Percentiles rank a stretch among this genome's conserved stretches.
Evolutionary conservation across 2,329 filamentous ascomycete species (phyloP).

Genomic region (Alternaria panax): DNA sequence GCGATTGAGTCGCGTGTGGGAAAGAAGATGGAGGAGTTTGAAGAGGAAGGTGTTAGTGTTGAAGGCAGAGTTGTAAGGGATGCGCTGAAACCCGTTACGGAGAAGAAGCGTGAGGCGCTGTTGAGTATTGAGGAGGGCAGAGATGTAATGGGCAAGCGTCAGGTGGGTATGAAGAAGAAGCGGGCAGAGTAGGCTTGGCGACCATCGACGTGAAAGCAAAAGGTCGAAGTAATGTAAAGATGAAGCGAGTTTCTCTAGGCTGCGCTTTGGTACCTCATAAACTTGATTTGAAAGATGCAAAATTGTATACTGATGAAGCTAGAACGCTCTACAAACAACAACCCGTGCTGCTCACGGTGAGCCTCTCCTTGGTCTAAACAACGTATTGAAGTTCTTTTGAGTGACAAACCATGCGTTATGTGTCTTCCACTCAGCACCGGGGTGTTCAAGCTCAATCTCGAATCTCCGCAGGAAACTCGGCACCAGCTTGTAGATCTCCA

Average conservation of each 20-base stretch:
- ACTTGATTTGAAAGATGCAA: neutral
- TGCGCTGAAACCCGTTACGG: constrained; percentile 86
- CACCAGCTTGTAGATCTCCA: constrained; percentile 61
- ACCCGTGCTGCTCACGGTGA: neutral
- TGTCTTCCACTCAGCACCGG: constrained; percentile 54
- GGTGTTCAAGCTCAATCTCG: constrained; percentile 58
- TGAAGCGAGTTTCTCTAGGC: neutral
- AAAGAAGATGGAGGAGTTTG: constrained; percentile 79
- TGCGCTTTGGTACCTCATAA: neutral
- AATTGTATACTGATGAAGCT: constrained; percentile 1
- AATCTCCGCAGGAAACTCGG: constrained; percentile 69
- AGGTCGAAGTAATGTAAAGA: neutral
- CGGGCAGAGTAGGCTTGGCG: constrained; percentile 14
- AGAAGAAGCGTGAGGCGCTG: constrained; percentile 92
- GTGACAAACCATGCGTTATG: constrained; percentile 64
- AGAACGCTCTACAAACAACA: constrained; percentile 5
- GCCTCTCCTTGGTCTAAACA: constrained; percentile 47
- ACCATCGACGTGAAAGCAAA: neutral
- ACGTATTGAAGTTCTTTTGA: constrained; percentile 55
- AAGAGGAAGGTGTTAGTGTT: constrained; percentile 91
- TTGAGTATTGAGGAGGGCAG: constrained; percentile 90
- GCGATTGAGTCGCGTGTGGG: constrained; percentile 88
- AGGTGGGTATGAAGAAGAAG: constrained; percentile 51
- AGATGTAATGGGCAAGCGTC: constrained; percentile 86
- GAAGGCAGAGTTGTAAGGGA: constrained; percentile 87